phyloP scores from a whole-genome alignment of 2,329 filamentous ascomycete genomes.

The Cytospora leucostoma region DNA sequence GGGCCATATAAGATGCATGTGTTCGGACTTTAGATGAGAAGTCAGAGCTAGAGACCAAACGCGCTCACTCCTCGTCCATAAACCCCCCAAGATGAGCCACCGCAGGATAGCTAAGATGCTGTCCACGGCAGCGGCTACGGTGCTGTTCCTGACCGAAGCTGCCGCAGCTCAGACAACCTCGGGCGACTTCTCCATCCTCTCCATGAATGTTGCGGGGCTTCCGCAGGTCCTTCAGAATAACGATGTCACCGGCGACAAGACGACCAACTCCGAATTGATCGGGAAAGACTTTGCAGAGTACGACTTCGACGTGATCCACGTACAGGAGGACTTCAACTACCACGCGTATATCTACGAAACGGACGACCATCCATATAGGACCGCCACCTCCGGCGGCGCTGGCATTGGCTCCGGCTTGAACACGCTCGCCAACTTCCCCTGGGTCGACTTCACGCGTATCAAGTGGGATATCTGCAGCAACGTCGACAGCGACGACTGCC shows the following conservation, averaged over 20 bases:
- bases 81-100: background rate
- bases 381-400: constrained; percentile 65
- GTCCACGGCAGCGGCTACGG: constrained; percentile 12
- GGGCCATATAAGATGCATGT: background rate
- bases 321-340: constrained; percentile 72
- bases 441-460: constrained; percentile 55
- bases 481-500: constrained; percentile 58
- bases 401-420: constrained; percentile 66
- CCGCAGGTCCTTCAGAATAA: constrained; percentile 59
- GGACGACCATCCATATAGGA: constrained; percentile 61
- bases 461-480: constrained; percentile 63
- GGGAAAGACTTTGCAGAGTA: constrained; percentile 58
- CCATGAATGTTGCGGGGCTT: constrained; percentile 63
- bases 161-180: constrained; percentile 7
- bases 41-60: background rate
- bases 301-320: constrained; percentile 62
- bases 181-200: constrained; percentile 52
- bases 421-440: constrained; percentile 60
- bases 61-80: background rate
- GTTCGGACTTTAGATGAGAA: background rate
- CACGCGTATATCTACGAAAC: constrained; percentile 64
- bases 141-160: constrained; percentile 15
- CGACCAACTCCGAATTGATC: constrained; percentile 56
- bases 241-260: constrained; percentile 63
- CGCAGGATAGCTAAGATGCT: constrained; percentile 4